These are phyloP conservation scores for Aureobasidium sp. DNA, from an alignment of 2,329 filamentous ascomycete species.

Conservation along the genomic window DNA sequence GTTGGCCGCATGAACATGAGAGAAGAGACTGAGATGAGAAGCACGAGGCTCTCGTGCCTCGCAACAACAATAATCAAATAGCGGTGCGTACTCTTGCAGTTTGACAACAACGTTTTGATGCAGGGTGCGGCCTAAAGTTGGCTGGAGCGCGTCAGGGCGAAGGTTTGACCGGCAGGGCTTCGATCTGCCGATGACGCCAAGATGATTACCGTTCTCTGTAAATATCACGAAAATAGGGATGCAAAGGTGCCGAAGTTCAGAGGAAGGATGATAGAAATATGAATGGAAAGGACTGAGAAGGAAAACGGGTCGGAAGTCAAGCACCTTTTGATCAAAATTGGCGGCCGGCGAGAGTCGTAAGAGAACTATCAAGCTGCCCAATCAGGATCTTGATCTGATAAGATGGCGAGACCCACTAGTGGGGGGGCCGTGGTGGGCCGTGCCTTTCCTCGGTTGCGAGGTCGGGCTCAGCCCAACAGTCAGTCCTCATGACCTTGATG, in stretches of 20 bases:
- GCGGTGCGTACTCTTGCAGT: constrained; percentile 13
- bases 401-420: neutral
- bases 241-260: neutral
- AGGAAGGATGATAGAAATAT: neutral
- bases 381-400: constrained; percentile 5
- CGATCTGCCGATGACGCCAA: neutral
- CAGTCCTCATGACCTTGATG: neutral
- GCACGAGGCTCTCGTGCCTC: neutral
- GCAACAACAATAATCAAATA: constrained; percentile 9
- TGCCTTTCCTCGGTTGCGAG: neutral
- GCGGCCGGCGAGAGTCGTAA: neutral
- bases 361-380: neutral
- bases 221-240: neutral
- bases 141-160: constrained; percentile 3
- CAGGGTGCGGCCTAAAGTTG: constrained; percentile 9
- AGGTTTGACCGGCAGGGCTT: neutral
- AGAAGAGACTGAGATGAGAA: neutral
- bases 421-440: neutral
- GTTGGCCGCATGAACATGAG: neutral
- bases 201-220: neutral
- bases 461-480: neutral
- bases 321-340: neutral
- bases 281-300: neutral
- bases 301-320: neutral
- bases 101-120: constrained; percentile 8